Base-by-base conservation (phyloP, 1,284 basidiomycete genomes). In the Fomes fomentarius region DNA sequence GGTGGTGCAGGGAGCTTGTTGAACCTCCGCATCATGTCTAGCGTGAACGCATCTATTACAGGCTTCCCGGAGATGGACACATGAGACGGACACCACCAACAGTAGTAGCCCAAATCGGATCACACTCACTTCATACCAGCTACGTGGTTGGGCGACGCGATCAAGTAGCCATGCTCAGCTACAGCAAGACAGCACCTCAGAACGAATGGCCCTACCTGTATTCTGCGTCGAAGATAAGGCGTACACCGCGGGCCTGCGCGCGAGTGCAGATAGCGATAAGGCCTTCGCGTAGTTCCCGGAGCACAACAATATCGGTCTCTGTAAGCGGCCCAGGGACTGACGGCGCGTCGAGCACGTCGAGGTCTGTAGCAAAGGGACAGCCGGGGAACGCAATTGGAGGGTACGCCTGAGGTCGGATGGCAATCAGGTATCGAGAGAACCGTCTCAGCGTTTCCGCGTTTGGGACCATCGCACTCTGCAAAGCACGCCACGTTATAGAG, bases 181-280 rank as follows among this genome's bases (percentile, higher is more conserved):
- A n/a, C n/a, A n/a, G 42, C 54, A 9, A 55, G 3, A 17, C 6
- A 30, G 26, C 30, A 19, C 14, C 10, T 50, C 28, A 39, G 44
- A 3, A 42, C 19, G 21, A 38, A 24, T 21, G 19, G 65, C 70
- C 74, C 31, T 39, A 85, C 80, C 81, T 88, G 67, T 93, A 82
- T 66, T 96, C 93, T 6, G 93, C 93, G 65, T 95, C 93, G 41
- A 96, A 76, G 46, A 91, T 83, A 35, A 96, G 73, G 61, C 78
- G 79, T 0, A 92, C 80, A 2, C 79, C 79, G 30, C 83, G 74
- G 48, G 83, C 74, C 64, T 80, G 73, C 0, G 89, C 93, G 42
- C 73, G 78, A 6, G 71, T 61, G 67, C 56, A 94, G 70, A 68
- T 87, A 77, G 14, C 37, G 26, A 57, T 67, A 40, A 95, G 71